A percentile compares a stretch with the other conserved stretches of the same genome.
These are phyloP conservation scores for Eucalyptus leucophloia DNA, from an alignment of 345 rosid species.

Conservation along the genomic window DNA sequence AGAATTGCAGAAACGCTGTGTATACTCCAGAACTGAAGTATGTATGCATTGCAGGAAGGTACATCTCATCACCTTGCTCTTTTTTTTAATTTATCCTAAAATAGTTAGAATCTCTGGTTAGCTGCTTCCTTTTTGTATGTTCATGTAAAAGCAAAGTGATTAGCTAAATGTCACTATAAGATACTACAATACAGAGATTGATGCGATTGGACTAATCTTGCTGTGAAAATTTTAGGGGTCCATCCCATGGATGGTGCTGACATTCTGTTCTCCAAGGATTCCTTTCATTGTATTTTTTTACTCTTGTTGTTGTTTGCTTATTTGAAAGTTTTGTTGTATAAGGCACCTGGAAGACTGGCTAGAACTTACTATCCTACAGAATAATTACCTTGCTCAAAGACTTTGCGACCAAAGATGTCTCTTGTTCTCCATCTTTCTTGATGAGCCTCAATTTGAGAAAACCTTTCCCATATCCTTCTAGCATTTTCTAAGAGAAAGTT, in stretches of 20 bases:
- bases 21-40: constrained; percentile 63
- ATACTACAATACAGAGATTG: background rate
- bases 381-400: background rate
- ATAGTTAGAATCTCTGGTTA: background rate
- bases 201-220: background rate
- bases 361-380: background rate
- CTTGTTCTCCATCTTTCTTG: background rate
- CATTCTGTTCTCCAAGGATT: background rate
- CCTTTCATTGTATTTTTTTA: background rate
- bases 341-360: background rate
- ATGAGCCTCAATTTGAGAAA: background rate
- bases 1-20: constrained; percentile 66
- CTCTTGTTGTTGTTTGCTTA: background rate
- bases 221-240: background rate
- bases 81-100: background rate
- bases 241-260: background rate
- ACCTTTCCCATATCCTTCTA: background rate
- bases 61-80: background rate
- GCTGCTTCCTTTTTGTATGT: background rate
- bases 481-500: background rate
- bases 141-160: background rate
- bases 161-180: background rate
- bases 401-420: background rate
- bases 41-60: constrained; percentile 95
- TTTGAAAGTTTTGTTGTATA: background rate